These are phyloP conservation scores for Hortiboletus campestris DNA, from an alignment of 768 basidiomycete species.

Conservation along the genomic window DNA sequence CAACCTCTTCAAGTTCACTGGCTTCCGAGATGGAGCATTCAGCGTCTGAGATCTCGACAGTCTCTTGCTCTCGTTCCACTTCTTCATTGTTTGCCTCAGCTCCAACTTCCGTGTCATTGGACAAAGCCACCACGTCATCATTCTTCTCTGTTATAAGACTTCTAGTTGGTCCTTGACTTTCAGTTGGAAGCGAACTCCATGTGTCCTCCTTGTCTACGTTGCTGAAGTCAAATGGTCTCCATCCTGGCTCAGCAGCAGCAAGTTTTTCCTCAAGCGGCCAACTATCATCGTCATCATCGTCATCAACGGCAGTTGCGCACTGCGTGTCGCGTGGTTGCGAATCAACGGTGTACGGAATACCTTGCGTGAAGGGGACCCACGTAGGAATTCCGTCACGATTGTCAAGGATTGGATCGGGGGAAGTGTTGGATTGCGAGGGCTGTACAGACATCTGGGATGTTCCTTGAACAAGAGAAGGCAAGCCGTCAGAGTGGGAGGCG, in stretches of 20 bases:
- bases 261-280: conserved; percentile 74
- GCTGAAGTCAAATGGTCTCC: conserved; percentile 57
- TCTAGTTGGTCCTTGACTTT: conserved; percentile 44
- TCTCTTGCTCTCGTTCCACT: conserved; percentile 10
- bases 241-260: conserved; percentile 48
- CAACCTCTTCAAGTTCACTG: conserved; percentile 39
- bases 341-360: conserved; percentile 48
- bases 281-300: conserved; percentile 63
- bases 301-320: conserved; percentile 29
- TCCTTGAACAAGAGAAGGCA: conserved; percentile 22
- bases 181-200: conserved; percentile 69
- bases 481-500: conserved; percentile 24
- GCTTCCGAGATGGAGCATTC: conserved; percentile 32
- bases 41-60: conserved; percentile 36
- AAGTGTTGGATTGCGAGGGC: conserved; percentile 52
- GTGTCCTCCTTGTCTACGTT: conserved; percentile 66
- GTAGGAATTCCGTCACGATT: conserved; percentile 41
- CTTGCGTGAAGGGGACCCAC: conserved; percentile 63
- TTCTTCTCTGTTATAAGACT: conserved; percentile 16
- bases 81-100: conserved; percentile 11
- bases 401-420: conserved; percentile 53
- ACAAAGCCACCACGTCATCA: background rate
- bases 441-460: conserved; percentile 43
- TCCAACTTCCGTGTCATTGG: conserved; percentile 12
- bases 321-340: conserved; percentile 32